Percentiles rank a stretch among this genome's conserved stretches.
These are phyloP conservation scores for Aspergillus homomorphus DNA, from an alignment of 495 filamentous ascomycete genomes.

Conservation along the genomic window DNA sequence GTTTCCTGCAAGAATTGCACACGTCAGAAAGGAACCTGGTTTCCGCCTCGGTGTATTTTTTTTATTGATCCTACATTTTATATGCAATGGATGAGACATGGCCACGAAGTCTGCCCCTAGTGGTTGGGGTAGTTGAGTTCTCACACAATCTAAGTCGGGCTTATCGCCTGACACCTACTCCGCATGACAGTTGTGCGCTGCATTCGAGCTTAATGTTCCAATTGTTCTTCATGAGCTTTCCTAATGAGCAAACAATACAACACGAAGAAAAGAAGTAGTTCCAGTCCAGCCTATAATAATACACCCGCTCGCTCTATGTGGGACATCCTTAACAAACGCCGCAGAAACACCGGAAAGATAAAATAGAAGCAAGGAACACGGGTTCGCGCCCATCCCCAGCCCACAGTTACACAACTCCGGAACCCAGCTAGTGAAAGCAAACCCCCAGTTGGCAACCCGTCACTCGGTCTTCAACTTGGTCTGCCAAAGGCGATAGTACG, in stretches of 20 bases:
- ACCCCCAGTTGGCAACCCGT: not conserved
- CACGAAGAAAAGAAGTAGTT: not conserved
- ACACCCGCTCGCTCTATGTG: conserved; percentile 3
- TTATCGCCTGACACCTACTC: not conserved
- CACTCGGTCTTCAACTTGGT: conserved; percentile 29
- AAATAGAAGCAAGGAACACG: not conserved
- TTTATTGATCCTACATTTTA: not conserved
- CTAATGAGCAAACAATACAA: no score
- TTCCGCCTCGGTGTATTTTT: no score
- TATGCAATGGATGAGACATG: not conserved
- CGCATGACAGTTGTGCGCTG: not conserved
- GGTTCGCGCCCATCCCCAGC: not conserved
- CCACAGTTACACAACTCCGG: not conserved
- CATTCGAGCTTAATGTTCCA: not conserved
- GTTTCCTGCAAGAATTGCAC: not conserved
- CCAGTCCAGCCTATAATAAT: not conserved
- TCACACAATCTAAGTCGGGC: no score
- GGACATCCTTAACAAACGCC: not conserved
- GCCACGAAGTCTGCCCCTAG: not conserved
- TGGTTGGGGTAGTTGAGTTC: not conserved
- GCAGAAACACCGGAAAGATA: not conserved
- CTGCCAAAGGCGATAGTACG: conserved; percentile 49
- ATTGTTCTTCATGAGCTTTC: not conserved
- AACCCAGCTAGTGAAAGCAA: not conserved
- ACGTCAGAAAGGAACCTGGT: not conserved